A percentile compares a stretch with the other conserved stretches of the same genome.
These are phyloP conservation scores for Quillaja saponaria DNA, from an alignment of 306 rosid species.

Conservation along the genomic window DNA sequence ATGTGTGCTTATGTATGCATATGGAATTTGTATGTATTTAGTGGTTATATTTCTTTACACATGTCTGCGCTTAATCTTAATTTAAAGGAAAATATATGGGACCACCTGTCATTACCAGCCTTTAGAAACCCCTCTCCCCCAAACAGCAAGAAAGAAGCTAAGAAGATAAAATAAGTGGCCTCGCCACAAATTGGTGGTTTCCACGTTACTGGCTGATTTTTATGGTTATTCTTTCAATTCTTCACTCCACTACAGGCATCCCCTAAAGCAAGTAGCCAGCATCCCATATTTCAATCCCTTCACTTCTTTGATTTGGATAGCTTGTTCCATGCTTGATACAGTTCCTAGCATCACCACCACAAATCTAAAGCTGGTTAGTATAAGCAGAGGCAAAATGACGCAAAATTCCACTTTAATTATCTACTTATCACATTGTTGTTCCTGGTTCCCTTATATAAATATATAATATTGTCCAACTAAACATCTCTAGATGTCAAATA, in stretches of 20 bases:
- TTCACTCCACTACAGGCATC: conserved; percentile 27
- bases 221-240: not conserved
- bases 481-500: conserved; percentile 19
- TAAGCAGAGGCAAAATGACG: conserved; percentile 48
- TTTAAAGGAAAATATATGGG: conserved; percentile 18
- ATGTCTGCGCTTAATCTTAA: not conserved
- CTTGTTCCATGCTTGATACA: not conserved
- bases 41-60: not conserved
- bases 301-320: conserved; percentile 12
- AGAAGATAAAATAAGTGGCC: conserved; percentile 50
- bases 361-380: conserved; percentile 33
- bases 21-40: too few species aligned
- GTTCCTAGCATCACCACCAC: conserved; percentile 38
- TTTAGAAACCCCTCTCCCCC: conserved; percentile 11
- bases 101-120: conserved; percentile 37
- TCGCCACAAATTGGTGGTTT: conserved; percentile 51
- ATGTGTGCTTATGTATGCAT: not conserved
- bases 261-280: conserved; percentile 22
- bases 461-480: not conserved
- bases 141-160: conserved; percentile 7
- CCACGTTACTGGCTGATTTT: conserved; percentile 45
- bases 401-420: conserved; percentile 45
- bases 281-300: conserved; percentile 21
- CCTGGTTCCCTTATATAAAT: conserved; percentile 29
- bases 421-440: conserved; percentile 34